These are phyloP conservation scores for Lepidium sativum DNA, from an alignment of 345 rosid species.

Conservation along the genomic window DNA sequence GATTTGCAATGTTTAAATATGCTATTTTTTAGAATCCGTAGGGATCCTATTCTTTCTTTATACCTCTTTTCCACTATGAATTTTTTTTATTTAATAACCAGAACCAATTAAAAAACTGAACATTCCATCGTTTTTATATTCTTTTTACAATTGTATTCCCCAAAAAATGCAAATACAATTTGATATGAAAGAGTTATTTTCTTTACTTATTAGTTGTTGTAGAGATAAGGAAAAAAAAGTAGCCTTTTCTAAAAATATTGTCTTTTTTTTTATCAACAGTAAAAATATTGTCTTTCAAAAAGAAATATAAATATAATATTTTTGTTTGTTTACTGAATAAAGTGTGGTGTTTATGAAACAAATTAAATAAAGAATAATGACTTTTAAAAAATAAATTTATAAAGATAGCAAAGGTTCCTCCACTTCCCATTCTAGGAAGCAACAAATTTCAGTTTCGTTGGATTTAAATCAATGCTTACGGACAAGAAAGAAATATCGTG, in stretches of 20 bases:
- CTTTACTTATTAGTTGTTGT: too few species aligned
- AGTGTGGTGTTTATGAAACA: conserved; percentile 12
- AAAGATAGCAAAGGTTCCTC: conserved; percentile 20
- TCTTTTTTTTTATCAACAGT: too few species aligned
- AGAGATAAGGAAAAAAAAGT: too few species aligned
- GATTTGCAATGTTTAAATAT: conserved; percentile 14
- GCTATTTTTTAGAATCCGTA: conserved; percentile 12
- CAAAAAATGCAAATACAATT: too few species aligned
- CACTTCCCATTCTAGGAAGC: conserved; percentile 25
- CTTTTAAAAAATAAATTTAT: not conserved
- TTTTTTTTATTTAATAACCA: too few species aligned
- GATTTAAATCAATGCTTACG: conserved; percentile 23
- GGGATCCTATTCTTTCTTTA: conserved; percentile 2
- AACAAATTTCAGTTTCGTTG: conserved; percentile 20
- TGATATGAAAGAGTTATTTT: too few species aligned
- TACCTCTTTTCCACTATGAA: too few species aligned
- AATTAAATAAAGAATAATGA: not conserved
- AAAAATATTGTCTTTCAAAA: not conserved
- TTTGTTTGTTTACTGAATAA: not conserved
- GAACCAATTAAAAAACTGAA: too few species aligned
- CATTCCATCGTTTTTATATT: too few species aligned
- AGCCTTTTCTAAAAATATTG: too few species aligned
- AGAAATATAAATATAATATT: not conserved
- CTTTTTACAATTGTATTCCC: too few species aligned
- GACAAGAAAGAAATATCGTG: conserved; percentile 10